Conservation (phyloP, 352 stramenopile genomes). For the Pythium rhizo-oryzae region DNA sequence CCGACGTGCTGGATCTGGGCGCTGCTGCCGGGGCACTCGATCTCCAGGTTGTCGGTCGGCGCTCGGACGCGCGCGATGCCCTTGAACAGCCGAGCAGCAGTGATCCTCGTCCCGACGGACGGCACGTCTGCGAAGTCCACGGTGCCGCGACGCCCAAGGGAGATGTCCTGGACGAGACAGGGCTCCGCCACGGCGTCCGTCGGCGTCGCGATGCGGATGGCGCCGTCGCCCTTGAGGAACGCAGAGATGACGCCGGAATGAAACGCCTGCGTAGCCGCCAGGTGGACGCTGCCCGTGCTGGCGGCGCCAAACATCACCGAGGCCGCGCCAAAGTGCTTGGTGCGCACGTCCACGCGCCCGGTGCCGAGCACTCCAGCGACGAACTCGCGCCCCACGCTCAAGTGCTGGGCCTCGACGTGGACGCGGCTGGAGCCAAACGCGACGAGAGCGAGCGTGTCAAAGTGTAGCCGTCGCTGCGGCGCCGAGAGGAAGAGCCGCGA, state of each 20-base stretch:
- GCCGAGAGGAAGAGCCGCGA: not conserved
- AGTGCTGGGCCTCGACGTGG: not conserved
- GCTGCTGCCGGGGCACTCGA: not conserved
- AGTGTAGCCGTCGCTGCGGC: not conserved
- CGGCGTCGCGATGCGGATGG: not conserved
- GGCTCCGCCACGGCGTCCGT: not conserved
- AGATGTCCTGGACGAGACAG: not conserved
- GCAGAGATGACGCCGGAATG: not conserved
- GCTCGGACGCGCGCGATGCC: not conserved
- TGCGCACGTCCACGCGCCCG: not conserved
- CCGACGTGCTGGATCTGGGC: not conserved
- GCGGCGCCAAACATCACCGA: not conserved
- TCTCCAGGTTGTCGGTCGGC: not conserved
- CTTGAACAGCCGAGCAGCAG: not conserved
- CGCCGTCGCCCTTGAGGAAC: not conserved
- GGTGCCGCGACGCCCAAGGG: not conserved
- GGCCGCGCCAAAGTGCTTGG: not conserved
- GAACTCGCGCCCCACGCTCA: not conserved
- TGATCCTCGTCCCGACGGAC: not conserved
- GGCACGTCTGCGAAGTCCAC: conserved; percentile 1
- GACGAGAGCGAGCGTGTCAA: not conserved
- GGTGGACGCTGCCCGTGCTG: not conserved
- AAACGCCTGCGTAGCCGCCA: not conserved
- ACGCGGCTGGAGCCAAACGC: not conserved
- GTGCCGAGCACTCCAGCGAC: not conserved